Percentiles rank a stretch among this genome's conserved stretches.
phyloP scores from a whole-genome alignment of 306 rosid species.

The Cucumis hystrix region DNA sequence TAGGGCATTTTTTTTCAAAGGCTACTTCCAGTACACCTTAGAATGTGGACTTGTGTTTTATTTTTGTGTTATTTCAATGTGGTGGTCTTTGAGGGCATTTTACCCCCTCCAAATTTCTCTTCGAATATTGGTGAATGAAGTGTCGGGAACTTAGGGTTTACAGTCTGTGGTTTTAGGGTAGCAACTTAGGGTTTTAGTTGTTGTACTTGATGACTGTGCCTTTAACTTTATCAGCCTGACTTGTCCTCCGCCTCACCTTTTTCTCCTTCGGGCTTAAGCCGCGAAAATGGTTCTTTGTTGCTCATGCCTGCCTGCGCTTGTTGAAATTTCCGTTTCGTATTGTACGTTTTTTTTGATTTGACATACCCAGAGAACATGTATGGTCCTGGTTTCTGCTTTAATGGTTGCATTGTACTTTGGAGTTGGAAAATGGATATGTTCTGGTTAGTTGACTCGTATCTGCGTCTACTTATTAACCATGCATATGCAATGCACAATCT shows the following conservation, averaged over 20 bases:
- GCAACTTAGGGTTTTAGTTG: conserved; percentile 1
- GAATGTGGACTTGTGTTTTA: neutral
- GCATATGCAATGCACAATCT: neutral
- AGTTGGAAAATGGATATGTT: neutral
- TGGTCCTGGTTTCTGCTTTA: neutral
- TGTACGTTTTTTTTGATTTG: neutral
- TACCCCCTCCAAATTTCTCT: neutral
- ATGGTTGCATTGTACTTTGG: neutral
- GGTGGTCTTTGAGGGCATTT: neutral
- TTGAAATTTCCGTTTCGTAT: neutral
- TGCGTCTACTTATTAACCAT: neutral
- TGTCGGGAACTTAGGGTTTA: conserved; percentile 3
- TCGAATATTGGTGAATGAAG: neutral
- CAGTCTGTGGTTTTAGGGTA: neutral
- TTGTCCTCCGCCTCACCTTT: neutral
- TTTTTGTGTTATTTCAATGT: neutral
- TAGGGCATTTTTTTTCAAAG: neutral
- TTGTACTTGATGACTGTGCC: neutral
- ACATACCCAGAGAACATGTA: neutral
- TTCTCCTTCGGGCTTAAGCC: neutral
- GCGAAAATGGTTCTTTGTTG: neutral
- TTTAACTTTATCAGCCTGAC: neutral
- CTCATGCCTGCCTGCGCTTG: neutral
- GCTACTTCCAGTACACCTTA: neutral
- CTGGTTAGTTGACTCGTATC: neutral